Evolutionary conservation across 164 flowering plant genomes (phyloP).

Genomic region (Houttuynia cordata): DNA sequence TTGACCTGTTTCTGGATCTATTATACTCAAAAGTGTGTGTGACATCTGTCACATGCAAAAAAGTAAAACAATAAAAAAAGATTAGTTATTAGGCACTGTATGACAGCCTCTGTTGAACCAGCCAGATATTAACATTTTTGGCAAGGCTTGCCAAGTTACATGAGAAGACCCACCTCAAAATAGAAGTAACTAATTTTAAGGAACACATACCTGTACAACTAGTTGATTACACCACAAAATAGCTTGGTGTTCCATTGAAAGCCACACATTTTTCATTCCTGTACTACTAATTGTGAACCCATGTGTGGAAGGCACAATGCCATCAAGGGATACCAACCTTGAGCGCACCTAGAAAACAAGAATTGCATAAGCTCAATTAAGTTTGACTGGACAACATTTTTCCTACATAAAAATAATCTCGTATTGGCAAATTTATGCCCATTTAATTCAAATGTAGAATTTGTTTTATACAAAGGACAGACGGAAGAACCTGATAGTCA

Average conservation of each 20-base stretch:
- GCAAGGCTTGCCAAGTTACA: too few relatives aligned
- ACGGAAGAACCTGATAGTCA: slow-evolving; percentile 72
- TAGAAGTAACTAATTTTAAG: too few relatives aligned
- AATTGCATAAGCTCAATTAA: neutral
- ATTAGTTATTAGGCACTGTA: too few relatives aligned
- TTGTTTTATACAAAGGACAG: neutral
- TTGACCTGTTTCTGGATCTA: slow-evolving; percentile 62
- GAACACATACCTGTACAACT: slow-evolving; percentile 69
- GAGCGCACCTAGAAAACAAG: slow-evolving; percentile 56
- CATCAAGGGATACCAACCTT: slow-evolving; percentile 76
- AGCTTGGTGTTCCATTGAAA: slow-evolving; percentile 98
- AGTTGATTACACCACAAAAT: slow-evolving; percentile 98
- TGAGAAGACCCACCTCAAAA: neutral
- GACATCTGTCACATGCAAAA: slow-evolving; percentile 56
- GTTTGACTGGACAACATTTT: neutral
- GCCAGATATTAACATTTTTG: too few relatives aligned
- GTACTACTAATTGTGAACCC: slow-evolving; percentile 82
- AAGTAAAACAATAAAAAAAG: neutral
- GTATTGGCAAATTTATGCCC: neutral
- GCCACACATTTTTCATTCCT: slow-evolving; percentile 90
- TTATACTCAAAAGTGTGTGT: slow-evolving; percentile 83
- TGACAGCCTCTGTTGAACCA: too few relatives aligned
- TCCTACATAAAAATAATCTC: neutral
- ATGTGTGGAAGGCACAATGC: slow-evolving; percentile 81
- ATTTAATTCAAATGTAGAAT: too few relatives aligned